Conservation (phyloP, 768 basidiomycete genomes). For the Mycena chlorophos region DNA sequence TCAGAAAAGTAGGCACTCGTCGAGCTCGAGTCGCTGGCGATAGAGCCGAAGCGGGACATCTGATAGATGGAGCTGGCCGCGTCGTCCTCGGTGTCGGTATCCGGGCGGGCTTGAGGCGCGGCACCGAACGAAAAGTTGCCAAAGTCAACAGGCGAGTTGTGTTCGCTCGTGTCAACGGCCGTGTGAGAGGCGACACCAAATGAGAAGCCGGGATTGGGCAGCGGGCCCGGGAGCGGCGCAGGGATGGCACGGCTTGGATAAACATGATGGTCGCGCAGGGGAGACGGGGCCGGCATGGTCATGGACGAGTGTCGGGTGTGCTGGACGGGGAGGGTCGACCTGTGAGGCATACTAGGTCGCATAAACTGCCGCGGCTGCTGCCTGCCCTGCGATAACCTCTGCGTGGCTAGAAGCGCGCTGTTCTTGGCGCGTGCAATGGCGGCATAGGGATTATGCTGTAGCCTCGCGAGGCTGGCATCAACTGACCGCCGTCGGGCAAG, state of each 20-base stretch:
- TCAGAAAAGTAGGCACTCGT: constrained; percentile 53
- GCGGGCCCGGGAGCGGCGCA: constrained; percentile 53
- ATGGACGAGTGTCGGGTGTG: constrained; percentile 44
- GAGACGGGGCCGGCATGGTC: constrained; percentile 44
- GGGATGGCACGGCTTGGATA: constrained; percentile 48
- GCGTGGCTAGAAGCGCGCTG: constrained; percentile 41
- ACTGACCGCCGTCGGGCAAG: constrained; percentile 46
- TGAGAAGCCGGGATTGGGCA: constrained; percentile 62
- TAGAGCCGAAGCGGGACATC: constrained; percentile 59
- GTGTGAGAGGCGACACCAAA: constrained; percentile 58
- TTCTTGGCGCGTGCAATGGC: constrained; percentile 54
- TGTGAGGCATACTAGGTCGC: constrained; percentile 25
- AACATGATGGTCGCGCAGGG: constrained; percentile 52
- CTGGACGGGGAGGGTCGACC: constrained; percentile 36
- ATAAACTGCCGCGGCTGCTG: constrained; percentile 30
- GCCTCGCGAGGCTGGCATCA: constrained; percentile 49
- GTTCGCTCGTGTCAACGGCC: constrained; percentile 44
- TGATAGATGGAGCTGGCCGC: constrained; percentile 49
- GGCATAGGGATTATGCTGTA: constrained; percentile 52
- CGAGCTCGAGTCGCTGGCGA: constrained; percentile 59
- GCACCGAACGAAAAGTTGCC: constrained; percentile 50
- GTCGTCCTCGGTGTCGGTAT: constrained; percentile 55
- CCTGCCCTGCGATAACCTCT: constrained; percentile 35
- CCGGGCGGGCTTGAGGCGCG: too few species aligned
- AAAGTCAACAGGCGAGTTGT: constrained; percentile 52